A percentile compares a stretch with the other conserved stretches of the same genome.
Evolutionary conservation across 768 basidiomycete genomes (phyloP).

Genomic region (Boletus subcaerulescens): DNA sequence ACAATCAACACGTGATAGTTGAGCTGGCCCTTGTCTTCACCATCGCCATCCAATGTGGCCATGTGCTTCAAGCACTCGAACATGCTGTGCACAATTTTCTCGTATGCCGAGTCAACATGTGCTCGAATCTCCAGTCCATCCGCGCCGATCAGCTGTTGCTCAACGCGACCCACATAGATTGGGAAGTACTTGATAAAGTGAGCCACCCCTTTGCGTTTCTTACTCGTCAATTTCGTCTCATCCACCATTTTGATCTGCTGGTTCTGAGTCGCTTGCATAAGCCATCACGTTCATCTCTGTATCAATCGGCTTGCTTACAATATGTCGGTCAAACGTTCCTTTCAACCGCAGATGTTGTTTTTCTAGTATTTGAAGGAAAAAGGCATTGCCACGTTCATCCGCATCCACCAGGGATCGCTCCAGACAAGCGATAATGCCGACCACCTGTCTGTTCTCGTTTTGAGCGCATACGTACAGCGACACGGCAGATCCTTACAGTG

Average conservation of each 20-base stretch:
- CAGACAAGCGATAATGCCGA: slow-evolving; percentile 75
- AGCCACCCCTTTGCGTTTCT: slow-evolving; percentile 89
- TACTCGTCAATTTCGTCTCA: slow-evolving; percentile 85
- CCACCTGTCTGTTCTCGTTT: slow-evolving; percentile 61
- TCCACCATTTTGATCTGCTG: slow-evolving; percentile 88
- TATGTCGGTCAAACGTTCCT: slow-evolving; percentile 71
- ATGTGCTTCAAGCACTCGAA: slow-evolving; percentile 93
- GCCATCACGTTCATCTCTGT: neutral
- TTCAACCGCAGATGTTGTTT: slow-evolving; percentile 81
- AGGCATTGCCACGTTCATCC: slow-evolving; percentile 71
- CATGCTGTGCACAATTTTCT: slow-evolving; percentile 85
- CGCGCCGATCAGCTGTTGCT: slow-evolving; percentile 76
- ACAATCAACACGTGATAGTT: slow-evolving; percentile 96
- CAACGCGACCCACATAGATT: slow-evolving; percentile 77
- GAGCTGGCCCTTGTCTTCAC: slow-evolving; percentile 93
- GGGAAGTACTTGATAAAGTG: slow-evolving; percentile 94
- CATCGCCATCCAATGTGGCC: slow-evolving; percentile 92
- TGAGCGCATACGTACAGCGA: slow-evolving; percentile 1
- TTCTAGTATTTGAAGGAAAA: slow-evolving; percentile 72
- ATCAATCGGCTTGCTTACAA: slow-evolving; percentile 42
- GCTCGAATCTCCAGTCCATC: slow-evolving; percentile 75
- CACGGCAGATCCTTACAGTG: slow-evolving; percentile 46
- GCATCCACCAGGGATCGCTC: slow-evolving; percentile 77
- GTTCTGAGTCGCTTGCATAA: slow-evolving; percentile 43
- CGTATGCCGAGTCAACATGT: slow-evolving; percentile 79